These are phyloP conservation scores for Suillus spraguei DNA, from an alignment of 768 basidiomycete genomes.

Conservation along the genomic window DNA sequence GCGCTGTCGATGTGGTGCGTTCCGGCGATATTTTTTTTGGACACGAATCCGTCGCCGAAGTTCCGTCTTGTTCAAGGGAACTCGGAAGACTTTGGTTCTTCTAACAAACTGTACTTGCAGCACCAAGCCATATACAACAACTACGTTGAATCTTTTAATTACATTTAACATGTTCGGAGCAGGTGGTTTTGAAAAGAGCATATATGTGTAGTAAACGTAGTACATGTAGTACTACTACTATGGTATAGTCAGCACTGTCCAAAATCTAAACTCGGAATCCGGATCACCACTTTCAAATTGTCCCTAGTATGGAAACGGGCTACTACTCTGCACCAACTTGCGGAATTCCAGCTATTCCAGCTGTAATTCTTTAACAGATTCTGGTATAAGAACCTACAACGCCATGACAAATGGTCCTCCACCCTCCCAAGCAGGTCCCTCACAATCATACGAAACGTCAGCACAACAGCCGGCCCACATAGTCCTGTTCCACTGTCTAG, in stretches of 20 bases:
- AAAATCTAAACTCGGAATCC: background rate
- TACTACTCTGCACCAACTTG: background rate
- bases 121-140: too few relatives aligned
- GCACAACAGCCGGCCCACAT: slow-evolving; percentile 9
- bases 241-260: background rate
- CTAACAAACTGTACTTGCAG: too few relatives aligned
- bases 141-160: too few relatives aligned
- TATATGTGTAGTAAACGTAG: too few relatives aligned
- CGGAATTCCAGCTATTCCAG: background rate
- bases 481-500: slow-evolving; percentile 18
- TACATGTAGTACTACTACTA: background rate
- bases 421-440: slow-evolving; percentile 43
- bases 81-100: too few relatives aligned
- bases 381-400: background rate
- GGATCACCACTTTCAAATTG: background rate
- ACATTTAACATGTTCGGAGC: too few relatives aligned
- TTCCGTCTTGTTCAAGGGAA: too few relatives aligned
- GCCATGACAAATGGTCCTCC: slow-evolving; percentile 45
- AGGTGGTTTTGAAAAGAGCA: too few relatives aligned
- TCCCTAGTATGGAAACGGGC: background rate
- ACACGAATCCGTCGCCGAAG: too few relatives aligned
- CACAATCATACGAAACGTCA: slow-evolving; percentile 23
- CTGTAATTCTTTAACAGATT: background rate
- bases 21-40: too few relatives aligned
- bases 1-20: too few relatives aligned